Evolutionary conservation across 164 flowering plant genomes (phyloP), one percentile per base, ranked within the genome.

Genomic region (Magnolia changhungtana): DNA sequence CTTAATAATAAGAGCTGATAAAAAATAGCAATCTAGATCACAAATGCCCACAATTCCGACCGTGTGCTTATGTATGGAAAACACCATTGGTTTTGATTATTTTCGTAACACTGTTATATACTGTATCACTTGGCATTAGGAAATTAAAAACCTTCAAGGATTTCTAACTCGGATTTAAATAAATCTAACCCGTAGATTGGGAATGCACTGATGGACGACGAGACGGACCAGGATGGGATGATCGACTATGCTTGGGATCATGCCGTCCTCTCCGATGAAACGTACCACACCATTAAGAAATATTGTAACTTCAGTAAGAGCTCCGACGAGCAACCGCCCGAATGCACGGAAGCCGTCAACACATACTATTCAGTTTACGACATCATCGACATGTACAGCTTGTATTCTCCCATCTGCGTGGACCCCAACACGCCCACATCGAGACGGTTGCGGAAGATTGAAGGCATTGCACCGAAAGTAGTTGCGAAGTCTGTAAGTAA

Each of bases 201-300:
- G 14, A 94, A 94, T 70, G 92, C 98, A 13, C 71, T 88, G 55
- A 2, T 93, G 80, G 90, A 93, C 64, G 90, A 88, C 61, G 93
- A 89, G 63, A 87, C 90, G 0, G 94, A 93, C 77, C 87, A 83
- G 68, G 83, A 11, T 3, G 96, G 97, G 16, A 86, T 93, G 92
- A 81, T 91, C 0, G 91, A 89, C n/a, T 93, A 90, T 67, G 93
- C 96, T 2, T 90, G 93, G 93, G 86, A 88, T 75, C 97, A 93
- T 79, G 97, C 97, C 1, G 87, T 93, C 67, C 84, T 93, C 63
- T 93, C 97, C 0, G 93, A 90, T 72, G 37, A 78, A 2, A 3
- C 37, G 0, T 37, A 76, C 45, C 55, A 59, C 7, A 16, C 13
- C 3, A 45, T 69, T 19, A 59, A 59, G 5, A 20, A 29, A 27